Base-by-base conservation (phyloP, 495 filamentous ascomycete genomes). In the Penicillium taxi region DNA sequence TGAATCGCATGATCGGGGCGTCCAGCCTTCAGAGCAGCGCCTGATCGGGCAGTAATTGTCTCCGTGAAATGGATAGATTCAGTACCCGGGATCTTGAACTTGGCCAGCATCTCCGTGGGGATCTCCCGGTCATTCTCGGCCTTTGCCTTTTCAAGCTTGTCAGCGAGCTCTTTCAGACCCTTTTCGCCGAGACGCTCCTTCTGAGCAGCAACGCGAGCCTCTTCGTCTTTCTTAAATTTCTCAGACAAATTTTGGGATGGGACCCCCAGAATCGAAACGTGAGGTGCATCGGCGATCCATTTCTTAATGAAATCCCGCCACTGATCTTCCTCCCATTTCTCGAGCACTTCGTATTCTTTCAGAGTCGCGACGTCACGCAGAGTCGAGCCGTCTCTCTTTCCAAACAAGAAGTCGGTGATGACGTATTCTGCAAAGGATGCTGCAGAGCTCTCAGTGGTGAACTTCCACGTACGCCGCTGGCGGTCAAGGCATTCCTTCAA, bases 11-110 rank as follows among this genome's bases (percentile, higher is more conserved):
- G 90, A 14, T 79, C 63, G 1, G 75, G 65, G 19, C 50, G 66
- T 6, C 86, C 86, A 40, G 86, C 62, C 39, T 75, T 69, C 38
- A 77, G 65, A 9, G 93, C 93, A 47, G 79, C 61, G 25, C 93
- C 91, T 18, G 88, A 86, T 36, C 87, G 72, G 21, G 88, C 91
- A 1, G 87, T 95, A 6, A 70, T 77, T 0, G 91, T 91, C 30
- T 88, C 74, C 49, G 94, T 89, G 58, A 96, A 95, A 58, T 96
- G 86, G 27, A 94, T 91, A 0, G 87, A 89, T 5, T 88, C 81
- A 0, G 85, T 79, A 8, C 77, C 72, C 13, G 91, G 93, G 23
- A 99, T 82, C 27, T 72, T 54, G 64, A 93, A 94, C 32, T 79
- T 69, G 35, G 79, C 78, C n/a, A 96, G 64, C 19, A 93, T 53